Conservation (phyloP, 2,329 filamentous ascomycete genomes). For the Mycosphaerella sp. region DNA sequence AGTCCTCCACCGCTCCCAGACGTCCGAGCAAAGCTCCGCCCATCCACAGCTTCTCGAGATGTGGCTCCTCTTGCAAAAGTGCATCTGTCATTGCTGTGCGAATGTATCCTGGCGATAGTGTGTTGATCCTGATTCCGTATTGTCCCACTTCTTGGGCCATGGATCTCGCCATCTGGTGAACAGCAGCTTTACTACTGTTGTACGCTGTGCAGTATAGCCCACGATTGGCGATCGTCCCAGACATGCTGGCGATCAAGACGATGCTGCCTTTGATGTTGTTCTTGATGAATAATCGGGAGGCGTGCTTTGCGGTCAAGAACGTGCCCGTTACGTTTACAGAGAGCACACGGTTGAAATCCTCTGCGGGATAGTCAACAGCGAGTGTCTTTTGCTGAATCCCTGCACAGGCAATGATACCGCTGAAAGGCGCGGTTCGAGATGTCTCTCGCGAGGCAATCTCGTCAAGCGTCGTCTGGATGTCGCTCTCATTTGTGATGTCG, state of each 20-base stretch:
- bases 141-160: slow-evolving; percentile 50
- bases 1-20: slow-evolving; percentile 52
- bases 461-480: slow-evolving; percentile 47
- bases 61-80: slow-evolving; percentile 40
- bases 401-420: slow-evolving; percentile 26
- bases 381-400: slow-evolving; percentile 27
- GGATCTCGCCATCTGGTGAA: slow-evolving; percentile 48
- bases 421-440: slow-evolving; percentile 61
- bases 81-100: slow-evolving; percentile 36
- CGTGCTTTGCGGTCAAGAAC: slow-evolving; percentile 34
- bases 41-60: slow-evolving; percentile 51
- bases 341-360: slow-evolving; percentile 34
- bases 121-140: slow-evolving; percentile 33
- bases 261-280: slow-evolving; percentile 33
- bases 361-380: slow-evolving; percentile 32
- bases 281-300: slow-evolving; percentile 32
- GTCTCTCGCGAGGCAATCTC: slow-evolving; percentile 60
- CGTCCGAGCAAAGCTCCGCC: slow-evolving; percentile 49
- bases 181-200: slow-evolving; percentile 52
- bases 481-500: slow-evolving; percentile 65
- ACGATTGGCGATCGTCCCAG: slow-evolving; percentile 36
- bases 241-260: slow-evolving; percentile 38
- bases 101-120: slow-evolving; percentile 34
- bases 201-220: slow-evolving; percentile 46
- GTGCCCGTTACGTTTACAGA: slow-evolving; percentile 37